phyloP scores from a whole-genome alignment of 1,284 basidiomycete genomes.

The Hemileia vastatrix region DNA sequence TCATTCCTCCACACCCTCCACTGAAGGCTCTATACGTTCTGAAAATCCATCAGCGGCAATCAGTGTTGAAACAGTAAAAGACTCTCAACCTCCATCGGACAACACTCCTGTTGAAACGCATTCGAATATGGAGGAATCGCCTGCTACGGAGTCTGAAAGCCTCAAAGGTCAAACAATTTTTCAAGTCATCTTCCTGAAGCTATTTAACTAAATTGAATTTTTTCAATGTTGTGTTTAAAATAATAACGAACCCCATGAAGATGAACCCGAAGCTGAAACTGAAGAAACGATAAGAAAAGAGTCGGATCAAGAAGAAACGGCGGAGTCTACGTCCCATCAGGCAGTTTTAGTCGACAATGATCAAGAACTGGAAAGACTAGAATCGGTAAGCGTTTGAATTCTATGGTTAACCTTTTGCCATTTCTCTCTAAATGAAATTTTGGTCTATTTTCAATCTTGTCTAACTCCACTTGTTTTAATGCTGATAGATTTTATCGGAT shows the following conservation, averaged over 20 bases:
- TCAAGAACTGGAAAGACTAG: conserved; percentile 66
- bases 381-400: conserved; percentile 53
- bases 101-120: too few species aligned
- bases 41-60: too few species aligned
- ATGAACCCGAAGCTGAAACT: conserved; percentile 24
- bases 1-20: too few species aligned
- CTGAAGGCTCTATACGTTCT: too few species aligned
- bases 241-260: conserved; percentile 2
- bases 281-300: conserved; percentile 24
- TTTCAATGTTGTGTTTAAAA: too few species aligned
- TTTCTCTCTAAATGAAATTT: conserved; percentile 1
- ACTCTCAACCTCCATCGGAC: too few species aligned
- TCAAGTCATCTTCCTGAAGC: too few species aligned
- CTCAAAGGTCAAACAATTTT: too few species aligned
- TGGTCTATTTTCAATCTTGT: background rate
- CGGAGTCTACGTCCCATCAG: conserved; percentile 46
- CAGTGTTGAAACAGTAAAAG: too few species aligned
- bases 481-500: conserved; percentile 58
- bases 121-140: too few species aligned
- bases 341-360: conserved; percentile 81
- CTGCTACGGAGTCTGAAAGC: too few species aligned
- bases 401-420: background rate
- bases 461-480: conserved; percentile 20
- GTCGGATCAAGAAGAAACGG: conserved; percentile 22
- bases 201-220: too few species aligned